A percentile compares a stretch with the other conserved stretches of the same genome.
These are phyloP conservation scores for Barnettozyma botsteinii DNA, from an alignment of 805 yeast genomes.

Conservation along the genomic window DNA sequence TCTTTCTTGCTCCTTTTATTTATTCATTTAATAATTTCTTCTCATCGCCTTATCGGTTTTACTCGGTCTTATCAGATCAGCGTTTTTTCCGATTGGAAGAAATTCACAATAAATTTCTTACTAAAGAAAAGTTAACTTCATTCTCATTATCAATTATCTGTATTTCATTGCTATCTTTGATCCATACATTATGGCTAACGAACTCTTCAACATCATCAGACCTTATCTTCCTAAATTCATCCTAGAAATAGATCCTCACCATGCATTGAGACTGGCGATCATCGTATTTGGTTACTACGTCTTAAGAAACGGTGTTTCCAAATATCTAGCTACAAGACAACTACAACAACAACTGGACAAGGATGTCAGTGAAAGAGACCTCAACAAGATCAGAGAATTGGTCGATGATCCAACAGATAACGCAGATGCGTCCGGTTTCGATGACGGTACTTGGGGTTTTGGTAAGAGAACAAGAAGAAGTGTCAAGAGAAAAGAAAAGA, in stretches of 20 bases:
- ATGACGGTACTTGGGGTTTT: conserved; percentile 63
- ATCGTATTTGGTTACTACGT: conserved; percentile 61
- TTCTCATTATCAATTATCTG: too few relatives aligned
- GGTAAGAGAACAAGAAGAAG: conserved; percentile 67
- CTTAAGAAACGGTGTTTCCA: conserved; percentile 49
- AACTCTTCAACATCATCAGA: not conserved
- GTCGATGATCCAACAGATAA: conserved; percentile 33
- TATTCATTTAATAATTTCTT: too few relatives aligned
- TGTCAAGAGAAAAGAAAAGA: conserved; percentile 48
- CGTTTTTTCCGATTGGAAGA: too few relatives aligned
- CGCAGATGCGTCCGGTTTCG: conserved; percentile 30
- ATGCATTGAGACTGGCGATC: conserved; percentile 42
- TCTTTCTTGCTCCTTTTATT: too few relatives aligned
- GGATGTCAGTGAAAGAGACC: conserved; percentile 40
- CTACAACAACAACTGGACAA: conserved; percentile 44
- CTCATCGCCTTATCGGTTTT: too few relatives aligned
- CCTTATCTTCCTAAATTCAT: conserved; percentile 20
- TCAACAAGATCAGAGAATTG: conserved; percentile 26
- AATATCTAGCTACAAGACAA: conserved; percentile 53
- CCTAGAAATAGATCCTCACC: conserved; percentile 39
- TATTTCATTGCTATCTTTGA: too few relatives aligned
- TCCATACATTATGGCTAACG: too few relatives aligned
- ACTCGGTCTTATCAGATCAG: too few relatives aligned
- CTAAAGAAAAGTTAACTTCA: too few relatives aligned
- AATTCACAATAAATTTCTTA: too few relatives aligned